phyloP scores from a whole-genome alignment of 208 protist genomes.

The Acanthamoeba divionensis region DNA sequence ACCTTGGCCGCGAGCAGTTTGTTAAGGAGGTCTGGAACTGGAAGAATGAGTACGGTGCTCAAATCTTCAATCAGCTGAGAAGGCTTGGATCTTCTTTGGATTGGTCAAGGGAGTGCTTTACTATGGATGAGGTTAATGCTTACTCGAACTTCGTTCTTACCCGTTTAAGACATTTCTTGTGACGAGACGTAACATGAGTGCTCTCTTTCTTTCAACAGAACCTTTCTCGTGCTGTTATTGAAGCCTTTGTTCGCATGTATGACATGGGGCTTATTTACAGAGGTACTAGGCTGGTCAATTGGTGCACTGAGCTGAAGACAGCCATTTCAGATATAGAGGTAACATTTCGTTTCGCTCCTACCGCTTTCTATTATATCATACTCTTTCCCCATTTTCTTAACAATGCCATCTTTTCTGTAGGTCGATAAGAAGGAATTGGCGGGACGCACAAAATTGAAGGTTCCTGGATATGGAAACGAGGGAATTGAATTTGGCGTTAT shows the following conservation, averaged over 20 bases:
- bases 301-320: constrained; percentile 96
- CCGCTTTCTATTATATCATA: not conserved
- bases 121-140: constrained; percentile 91
- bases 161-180: not conserved
- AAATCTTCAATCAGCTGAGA: constrained; percentile 54
- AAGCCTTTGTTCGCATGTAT: constrained; percentile 96
- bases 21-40: constrained; percentile 95
- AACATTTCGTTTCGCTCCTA: constrained; percentile 61
- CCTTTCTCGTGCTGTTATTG: constrained; percentile 86
- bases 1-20: constrained; percentile 96
- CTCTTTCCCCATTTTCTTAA: not conserved
- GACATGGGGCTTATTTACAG: constrained; percentile 96
- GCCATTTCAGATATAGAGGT: constrained; percentile 99
- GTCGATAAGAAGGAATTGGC: constrained; percentile 71
- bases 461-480: constrained; percentile 69
- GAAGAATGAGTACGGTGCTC: constrained; percentile 91
- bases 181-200: not conserved
- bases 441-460: constrained; percentile 61
- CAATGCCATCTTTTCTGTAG: not conserved
- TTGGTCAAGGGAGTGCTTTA: constrained; percentile 98
- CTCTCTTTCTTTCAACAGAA: constrained; percentile 1
- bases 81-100: constrained; percentile 96
- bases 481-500: constrained; percentile 93
- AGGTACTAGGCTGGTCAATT: constrained; percentile 98
- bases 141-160: not conserved